Base-by-base conservation (phyloP, 768 basidiomycete genomes). In the Mycena latifolia region DNA sequence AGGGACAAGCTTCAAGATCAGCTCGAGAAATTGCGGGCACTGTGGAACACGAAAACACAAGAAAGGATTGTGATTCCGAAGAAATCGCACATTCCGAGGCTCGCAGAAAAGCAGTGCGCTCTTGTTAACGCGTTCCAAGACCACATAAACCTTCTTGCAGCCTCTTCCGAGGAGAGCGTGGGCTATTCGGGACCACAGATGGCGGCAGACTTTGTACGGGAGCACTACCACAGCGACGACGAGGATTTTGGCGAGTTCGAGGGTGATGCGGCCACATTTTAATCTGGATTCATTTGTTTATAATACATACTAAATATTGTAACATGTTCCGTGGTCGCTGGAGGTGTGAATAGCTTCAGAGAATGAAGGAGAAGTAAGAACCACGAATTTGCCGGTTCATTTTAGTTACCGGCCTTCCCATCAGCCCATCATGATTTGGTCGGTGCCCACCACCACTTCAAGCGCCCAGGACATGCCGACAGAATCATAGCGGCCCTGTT, bases 401-500 rank as follows among this genome's bases (percentile, higher is more conserved):
- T 35, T 35, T 35, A 35, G 33, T 35, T 35, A 35, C 33, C 33
- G 33, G 33, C 6, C 33, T 35, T 35, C 33, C 33, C 33, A 35
- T 35, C 33, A 35, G 33, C 33, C 33, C 33, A 35, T 35, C 33
- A 35, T 35, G 33, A 35, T 35, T 6, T 14, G 33, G 33, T 35
- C 33, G 33, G 33, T 35, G 33, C 33, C 33, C 33, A 35, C 33
- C 33, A 35, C 33, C 33, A 35, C n/a, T n/a, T n/a, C n/a, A n/a
- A n/a, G n/a, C n/a, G 75, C 12, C 57, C 58, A 2, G 74, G 66
- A 2, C 15, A 35, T 0, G 24, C 7, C 0, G 71, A 78, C 27
- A 39, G 66, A n/a, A 53, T 82, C 0, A 75, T 80, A 0, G 69
- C 71, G 2, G 75, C 71, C 0, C 76, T 84, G 0, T 85, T 82